Conservation (phyloP, 2,329 filamentous ascomycete species). For the Phyllosticta ampelicida region DNA sequence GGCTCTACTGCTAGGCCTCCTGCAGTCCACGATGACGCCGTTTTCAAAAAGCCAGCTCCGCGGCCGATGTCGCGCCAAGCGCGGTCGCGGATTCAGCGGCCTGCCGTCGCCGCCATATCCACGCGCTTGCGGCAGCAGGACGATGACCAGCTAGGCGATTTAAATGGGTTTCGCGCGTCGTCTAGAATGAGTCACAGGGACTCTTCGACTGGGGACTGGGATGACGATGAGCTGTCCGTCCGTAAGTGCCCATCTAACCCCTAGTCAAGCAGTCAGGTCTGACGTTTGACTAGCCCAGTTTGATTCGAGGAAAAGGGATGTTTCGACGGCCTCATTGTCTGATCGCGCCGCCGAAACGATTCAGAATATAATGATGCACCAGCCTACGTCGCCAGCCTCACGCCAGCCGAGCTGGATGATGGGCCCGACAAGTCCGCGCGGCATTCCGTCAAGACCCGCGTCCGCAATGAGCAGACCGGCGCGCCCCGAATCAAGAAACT, state of each 20-base stretch:
- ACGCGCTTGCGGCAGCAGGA: conserved; percentile 3
- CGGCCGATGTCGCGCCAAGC: conserved; percentile 26
- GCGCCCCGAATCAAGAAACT: neutral
- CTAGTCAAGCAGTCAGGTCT: conserved; percentile 12
- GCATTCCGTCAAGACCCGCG: conserved; percentile 52
- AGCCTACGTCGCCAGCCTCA: conserved; percentile 2
- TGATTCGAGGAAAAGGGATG: conserved; percentile 23
- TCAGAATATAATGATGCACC: conserved; percentile 28
- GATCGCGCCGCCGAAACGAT: conserved; percentile 83
- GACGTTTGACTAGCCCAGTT: conserved; percentile 12
- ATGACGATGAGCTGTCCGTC: conserved; percentile 2
- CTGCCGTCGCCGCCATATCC: conserved; percentile 2
- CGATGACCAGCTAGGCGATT: conserved; percentile 24
- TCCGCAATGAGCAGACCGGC: conserved; percentile 36
- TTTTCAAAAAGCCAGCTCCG: conserved; percentile 28
- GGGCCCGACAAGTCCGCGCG: conserved; percentile 44
- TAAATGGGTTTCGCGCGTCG: conserved; percentile 33
- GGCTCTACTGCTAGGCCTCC: neutral
- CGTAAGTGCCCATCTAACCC: conserved; percentile 8
- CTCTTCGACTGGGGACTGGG: conserved; percentile 12
- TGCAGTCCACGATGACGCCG: conserved; percentile 15
- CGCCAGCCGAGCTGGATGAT: conserved; percentile 67
- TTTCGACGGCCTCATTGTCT: conserved; percentile 50
- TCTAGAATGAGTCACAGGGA: conserved; percentile 24
- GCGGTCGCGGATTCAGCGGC: conserved; percentile 14